phyloP scores from a whole-genome alignment of 129 eudicot species.

The Rutidosis leptorrhynchoides region DNA sequence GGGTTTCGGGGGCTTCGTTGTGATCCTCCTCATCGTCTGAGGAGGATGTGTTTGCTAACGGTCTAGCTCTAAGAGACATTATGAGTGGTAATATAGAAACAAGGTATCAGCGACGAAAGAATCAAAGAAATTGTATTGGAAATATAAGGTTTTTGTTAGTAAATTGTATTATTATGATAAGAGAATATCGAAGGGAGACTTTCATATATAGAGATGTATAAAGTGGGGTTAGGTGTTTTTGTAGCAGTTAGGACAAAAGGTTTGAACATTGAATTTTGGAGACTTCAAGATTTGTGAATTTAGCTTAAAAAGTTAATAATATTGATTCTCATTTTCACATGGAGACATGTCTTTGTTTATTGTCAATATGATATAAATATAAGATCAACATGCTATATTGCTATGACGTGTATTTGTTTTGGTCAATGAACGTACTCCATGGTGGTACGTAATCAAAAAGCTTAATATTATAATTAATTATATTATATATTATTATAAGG shows the following conservation, averaged over 20 bases:
- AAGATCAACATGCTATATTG: background rate
- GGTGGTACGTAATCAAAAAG: background rate
- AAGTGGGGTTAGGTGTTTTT: conserved; percentile 28
- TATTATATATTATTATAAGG: background rate
- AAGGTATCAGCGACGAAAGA: background rate
- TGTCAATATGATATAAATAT: background rate
- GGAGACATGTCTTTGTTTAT: conserved; percentile 18
- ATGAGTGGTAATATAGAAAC: background rate
- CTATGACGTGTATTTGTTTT: background rate
- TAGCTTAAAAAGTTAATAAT: background rate
- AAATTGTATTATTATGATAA: conserved; percentile 8
- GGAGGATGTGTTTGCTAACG: conserved; percentile 21
- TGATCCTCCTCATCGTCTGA: conserved; percentile 14
- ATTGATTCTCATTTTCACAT: conserved; percentile 6
- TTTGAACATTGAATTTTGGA: conserved; percentile 14
- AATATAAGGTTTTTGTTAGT: background rate
- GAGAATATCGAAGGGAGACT: conserved; percentile 6
- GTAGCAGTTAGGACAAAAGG: conserved; percentile 18
- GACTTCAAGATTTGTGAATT: conserved; percentile 18
- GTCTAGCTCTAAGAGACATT: conserved; percentile 35
- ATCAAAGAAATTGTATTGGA: too few relatives aligned
- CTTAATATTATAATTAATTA: too few relatives aligned
- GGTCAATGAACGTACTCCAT: background rate
- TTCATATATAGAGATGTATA: conserved; percentile 10
- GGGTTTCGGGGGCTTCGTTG: conserved; percentile 23